phyloP scores from a whole-genome alignment of 2,329 filamentous ascomycete genomes.

The Tolypocladium sp. region DNA sequence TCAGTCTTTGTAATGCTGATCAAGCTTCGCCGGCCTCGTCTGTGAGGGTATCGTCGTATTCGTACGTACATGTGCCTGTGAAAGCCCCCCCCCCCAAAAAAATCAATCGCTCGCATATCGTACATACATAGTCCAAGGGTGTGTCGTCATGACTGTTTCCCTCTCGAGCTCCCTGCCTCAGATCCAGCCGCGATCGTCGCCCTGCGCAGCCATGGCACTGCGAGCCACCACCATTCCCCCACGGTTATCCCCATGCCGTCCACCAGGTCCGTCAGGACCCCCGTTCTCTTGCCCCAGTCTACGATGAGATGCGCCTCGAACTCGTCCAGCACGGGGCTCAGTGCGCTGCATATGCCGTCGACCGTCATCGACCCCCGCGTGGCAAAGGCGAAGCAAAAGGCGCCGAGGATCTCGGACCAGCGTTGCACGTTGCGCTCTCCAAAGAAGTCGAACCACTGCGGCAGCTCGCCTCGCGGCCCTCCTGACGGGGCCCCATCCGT shows the following conservation, averaged over 20 bases:
- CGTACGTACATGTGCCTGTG: background rate
- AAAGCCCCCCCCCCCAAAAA: background rate
- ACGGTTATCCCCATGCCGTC: slow-evolving; percentile 33
- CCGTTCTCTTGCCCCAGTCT: slow-evolving; percentile 47
- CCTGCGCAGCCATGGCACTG: slow-evolving; percentile 25
- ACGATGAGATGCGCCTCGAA: slow-evolving; percentile 54
- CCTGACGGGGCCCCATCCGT: slow-evolving; percentile 29
- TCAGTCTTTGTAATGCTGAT: background rate
- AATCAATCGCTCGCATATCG: background rate
- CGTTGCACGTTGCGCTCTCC: slow-evolving; percentile 46
- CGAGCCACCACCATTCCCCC: slow-evolving; percentile 61
- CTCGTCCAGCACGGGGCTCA: slow-evolving; percentile 49
- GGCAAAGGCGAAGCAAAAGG: slow-evolving; percentile 53
- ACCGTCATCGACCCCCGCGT: slow-evolving; percentile 50
- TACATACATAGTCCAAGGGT: background rate
- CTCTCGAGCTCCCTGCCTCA: background rate
- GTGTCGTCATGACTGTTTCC: background rate
- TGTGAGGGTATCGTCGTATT: background rate
- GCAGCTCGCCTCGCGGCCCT: slow-evolving; percentile 42
- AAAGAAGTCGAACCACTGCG: slow-evolving; percentile 66
- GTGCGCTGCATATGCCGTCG: slow-evolving; percentile 41
- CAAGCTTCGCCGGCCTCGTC: background rate
- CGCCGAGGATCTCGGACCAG: slow-evolving; percentile 56
- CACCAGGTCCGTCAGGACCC: slow-evolving; percentile 36
- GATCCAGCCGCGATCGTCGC: background rate